Base-by-base conservation (phyloP, 225 moss, liverwort and hornwort species). In the Straminergon stramineum region DNA sequence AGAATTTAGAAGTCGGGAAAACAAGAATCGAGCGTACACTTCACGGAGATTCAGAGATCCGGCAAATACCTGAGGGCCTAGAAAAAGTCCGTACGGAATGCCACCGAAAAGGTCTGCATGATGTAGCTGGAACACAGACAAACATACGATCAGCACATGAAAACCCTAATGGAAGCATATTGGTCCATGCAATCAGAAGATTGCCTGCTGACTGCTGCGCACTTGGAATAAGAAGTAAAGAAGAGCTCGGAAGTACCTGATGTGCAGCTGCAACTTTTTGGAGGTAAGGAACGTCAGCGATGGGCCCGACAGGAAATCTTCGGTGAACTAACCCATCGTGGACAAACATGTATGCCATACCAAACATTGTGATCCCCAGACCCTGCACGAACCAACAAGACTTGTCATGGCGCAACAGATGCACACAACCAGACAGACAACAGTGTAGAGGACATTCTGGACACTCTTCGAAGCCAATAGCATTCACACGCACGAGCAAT, bases 321-420 rank as follows among this genome's bases (percentile, higher is more conserved):
- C 96, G 91, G 90, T 97, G 99, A 19, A 99, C 99, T 45, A 99
- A 94, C 31, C 99, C 99, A 83, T 99, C 99, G 81, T 99, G 99
- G 22, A 99, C 97, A 74, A 97, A 99, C 99, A 99, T 99, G 89
- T 99, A 99, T 53, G 99, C 95, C 90, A 99, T 97, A 55, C 99
- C 99, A 83, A 99, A 99, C 99, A 99, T 96, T 67, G 97, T 94
- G 71, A 99, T 99, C 34, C 99, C 99, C 69, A 99, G 91, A 17
- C 99, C 99, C 96, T 96, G 92, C 87, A 90, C 21, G 41, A 51
- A 75, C 28, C 55, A 75, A 51, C 51, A 78, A 80, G 53, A 74
- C 31, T 71, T 62, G 48, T 71, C 70, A 71, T 31, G 77, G 79
- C 62, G 61, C 63, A 75, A 53, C 65, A 34, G 78, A 28, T 28